phyloP scores from a whole-genome alignment of 2,329 filamentous ascomycete species.

The Thelonectria blattea region DNA sequence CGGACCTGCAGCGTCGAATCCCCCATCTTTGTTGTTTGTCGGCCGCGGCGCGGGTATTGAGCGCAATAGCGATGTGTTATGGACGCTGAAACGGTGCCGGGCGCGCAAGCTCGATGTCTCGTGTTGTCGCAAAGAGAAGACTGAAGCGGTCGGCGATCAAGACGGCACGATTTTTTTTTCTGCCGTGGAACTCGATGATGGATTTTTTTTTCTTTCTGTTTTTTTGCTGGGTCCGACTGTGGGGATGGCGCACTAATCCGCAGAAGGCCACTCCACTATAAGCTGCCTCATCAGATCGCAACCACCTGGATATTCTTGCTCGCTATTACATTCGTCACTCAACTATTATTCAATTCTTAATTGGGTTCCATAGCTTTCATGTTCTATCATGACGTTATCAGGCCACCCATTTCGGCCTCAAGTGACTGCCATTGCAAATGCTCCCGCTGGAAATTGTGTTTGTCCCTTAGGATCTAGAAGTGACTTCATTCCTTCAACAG shows the following conservation, averaged over 20 bases:
- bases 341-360: too few species aligned
- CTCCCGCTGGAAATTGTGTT: too few species aligned
- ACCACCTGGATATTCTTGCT: background rate
- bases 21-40: constrained; percentile 46
- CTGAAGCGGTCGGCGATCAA: constrained; percentile 24
- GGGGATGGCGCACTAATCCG: constrained; percentile 18
- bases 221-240: constrained; percentile 24
- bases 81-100: background rate
- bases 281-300: constrained; percentile 7
- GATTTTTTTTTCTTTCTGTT: constrained; percentile 30
- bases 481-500: too few species aligned
- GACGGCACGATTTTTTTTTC: constrained; percentile 22
- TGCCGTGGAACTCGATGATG: background rate
- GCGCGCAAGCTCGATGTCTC: constrained; percentile 3
- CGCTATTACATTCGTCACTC: too few species aligned
- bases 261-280: constrained; percentile 15
- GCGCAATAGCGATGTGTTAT: background rate
- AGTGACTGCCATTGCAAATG: too few species aligned
- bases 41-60: background rate
- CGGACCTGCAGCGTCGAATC: constrained; percentile 56
- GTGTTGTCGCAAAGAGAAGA: constrained; percentile 14
- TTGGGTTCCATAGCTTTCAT: too few species aligned
- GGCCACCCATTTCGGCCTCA: too few species aligned
- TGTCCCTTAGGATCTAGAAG: too few species aligned
- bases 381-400: too few species aligned